Evolutionary conservation across 1,284 basidiomycete genomes (phyloP), one percentile per base, ranked within the genome.

Genomic region (Apiotrichum sp.): DNA sequence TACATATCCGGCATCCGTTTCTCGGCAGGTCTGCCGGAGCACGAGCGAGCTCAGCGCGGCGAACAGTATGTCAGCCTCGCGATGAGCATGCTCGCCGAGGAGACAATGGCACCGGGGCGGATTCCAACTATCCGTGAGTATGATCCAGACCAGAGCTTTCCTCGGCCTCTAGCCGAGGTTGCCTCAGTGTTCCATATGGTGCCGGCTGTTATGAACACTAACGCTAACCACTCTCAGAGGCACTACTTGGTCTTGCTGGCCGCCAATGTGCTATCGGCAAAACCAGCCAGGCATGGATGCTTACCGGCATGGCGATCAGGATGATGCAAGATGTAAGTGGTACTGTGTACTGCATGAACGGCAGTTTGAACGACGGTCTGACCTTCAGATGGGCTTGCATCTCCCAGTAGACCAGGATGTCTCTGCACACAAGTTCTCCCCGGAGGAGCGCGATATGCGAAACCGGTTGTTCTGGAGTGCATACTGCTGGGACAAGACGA

Each of bases 241-340:
- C 55, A 6, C 48, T 60, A 6, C 47, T 60, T 4, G 51, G 50
- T 1, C 45, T 60, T 5, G 54, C 54, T 2, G 58, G 58, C 2
- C 33, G 58, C 8, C 51, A 55, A 16, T 33, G 47, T 6, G 55
- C 55, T 2, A 50, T 54, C 4, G 58, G 58, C 14, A 53, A 60
- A 33, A 52, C 46, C 4, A 53, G 41, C 13, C 58, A 60, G 38
- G 58, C 58, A 2, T 60, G 58, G 58, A 52, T 60, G 42, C 49
- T 60, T 33, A 56, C 55, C 16, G 58, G 58, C 29, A 47, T 60
- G 51, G 58, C 55, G 44, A 56, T 65, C 33, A 46, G 63, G 33
- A 62, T 62, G 61, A 62, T 65, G 46, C 63, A 65, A 36, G 63
- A 65, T 33, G 57, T 59, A 41, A 49, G 57, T 55, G 5, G 8